These are phyloP conservation scores for Inonotus obliquus DNA, from an alignment of 1,284 basidiomycete species.

Conservation along the genomic window DNA sequence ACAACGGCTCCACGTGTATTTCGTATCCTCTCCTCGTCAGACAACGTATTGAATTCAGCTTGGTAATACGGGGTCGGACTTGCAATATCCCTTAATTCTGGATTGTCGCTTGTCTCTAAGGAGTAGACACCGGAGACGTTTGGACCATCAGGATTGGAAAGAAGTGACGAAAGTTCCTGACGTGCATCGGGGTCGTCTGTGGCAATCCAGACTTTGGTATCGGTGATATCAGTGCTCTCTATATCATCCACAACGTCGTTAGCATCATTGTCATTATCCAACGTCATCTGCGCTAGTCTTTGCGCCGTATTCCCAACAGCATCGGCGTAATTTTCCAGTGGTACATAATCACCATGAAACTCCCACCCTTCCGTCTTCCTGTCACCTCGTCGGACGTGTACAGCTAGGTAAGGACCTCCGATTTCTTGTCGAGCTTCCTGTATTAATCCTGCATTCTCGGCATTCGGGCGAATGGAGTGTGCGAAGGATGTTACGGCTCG, in stretches of 20 bases:
- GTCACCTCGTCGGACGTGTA: constrained; percentile 61
- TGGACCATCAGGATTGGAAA: constrained; percentile 27
- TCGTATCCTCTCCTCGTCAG: constrained; percentile 36
- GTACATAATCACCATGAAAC: constrained; percentile 43
- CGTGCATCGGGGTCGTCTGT: constrained; percentile 50
- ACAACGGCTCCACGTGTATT: constrained; percentile 60
- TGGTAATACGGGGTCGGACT: constrained; percentile 54
- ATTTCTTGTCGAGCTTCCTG: constrained; percentile 46
- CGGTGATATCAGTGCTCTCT: not conserved
- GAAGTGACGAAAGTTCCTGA: constrained; percentile 39
- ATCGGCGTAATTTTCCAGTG: constrained; percentile 42
- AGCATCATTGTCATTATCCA: constrained; percentile 1
- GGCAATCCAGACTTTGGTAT: constrained; percentile 43
- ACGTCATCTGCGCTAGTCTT: constrained; percentile 31
- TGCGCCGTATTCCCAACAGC: constrained; percentile 40
- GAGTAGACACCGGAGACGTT: constrained; percentile 33
- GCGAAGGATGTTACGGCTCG: constrained; percentile 42
- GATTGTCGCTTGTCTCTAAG: constrained; percentile 37
- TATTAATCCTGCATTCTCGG: constrained; percentile 42
- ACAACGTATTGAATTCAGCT: constrained; percentile 40
- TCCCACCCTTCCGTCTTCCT: constrained; percentile 41
- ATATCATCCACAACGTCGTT: not conserved
- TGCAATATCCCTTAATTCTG: constrained; percentile 43
- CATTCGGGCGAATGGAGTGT: constrained; percentile 50
- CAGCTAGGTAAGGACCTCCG: constrained; percentile 38